Evolutionary conservation across 257 asterid species (phyloP).

Genomic region (Penstemon eatonii): DNA sequence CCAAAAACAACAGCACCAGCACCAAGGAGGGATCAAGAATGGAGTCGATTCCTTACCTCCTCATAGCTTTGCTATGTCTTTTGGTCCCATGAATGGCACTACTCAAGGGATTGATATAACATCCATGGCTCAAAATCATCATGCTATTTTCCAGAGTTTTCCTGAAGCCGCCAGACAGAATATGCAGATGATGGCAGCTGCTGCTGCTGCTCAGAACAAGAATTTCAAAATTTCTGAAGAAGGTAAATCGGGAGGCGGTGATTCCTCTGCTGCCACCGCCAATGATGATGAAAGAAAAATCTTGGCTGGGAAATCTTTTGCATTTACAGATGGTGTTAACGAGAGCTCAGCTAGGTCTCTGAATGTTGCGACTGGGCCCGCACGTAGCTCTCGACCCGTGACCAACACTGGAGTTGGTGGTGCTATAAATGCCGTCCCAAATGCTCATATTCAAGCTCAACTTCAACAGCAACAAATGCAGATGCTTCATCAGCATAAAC

Average conservation of each 20-base stretch:
- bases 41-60: conserved; percentile 61
- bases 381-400: conserved; percentile 49
- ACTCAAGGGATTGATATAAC: conserved; percentile 55
- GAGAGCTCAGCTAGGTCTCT: conserved; percentile 58
- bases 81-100: conserved; percentile 66
- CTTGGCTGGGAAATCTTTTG: conserved; percentile 65
- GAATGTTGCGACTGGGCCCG: conserved; percentile 40
- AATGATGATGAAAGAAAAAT: conserved; percentile 67
- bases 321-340: conserved; percentile 56
- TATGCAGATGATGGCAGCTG: conserved; percentile 66
- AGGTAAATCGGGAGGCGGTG: conserved; percentile 52
- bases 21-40: conserved; percentile 40
- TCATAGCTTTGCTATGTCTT: conserved; percentile 81
- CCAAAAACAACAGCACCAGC: conserved; percentile 55
- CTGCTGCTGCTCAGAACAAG: conserved; percentile 58
- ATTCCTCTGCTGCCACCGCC: conserved; percentile 47
- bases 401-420: conserved; percentile 31
- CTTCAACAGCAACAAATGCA: conserved; percentile 39
- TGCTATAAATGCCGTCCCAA: conserved; percentile 40
- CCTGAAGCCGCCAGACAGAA: conserved; percentile 70
- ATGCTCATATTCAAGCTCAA: conserved; percentile 52
- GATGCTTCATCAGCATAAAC: conserved; percentile 40
- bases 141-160: conserved; percentile 66
- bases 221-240: conserved; percentile 64
- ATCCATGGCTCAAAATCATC: conserved; percentile 73